phyloP scores from a whole-genome alignment of 495 filamentous ascomycete genomes.

The Penicillium odoratum region DNA sequence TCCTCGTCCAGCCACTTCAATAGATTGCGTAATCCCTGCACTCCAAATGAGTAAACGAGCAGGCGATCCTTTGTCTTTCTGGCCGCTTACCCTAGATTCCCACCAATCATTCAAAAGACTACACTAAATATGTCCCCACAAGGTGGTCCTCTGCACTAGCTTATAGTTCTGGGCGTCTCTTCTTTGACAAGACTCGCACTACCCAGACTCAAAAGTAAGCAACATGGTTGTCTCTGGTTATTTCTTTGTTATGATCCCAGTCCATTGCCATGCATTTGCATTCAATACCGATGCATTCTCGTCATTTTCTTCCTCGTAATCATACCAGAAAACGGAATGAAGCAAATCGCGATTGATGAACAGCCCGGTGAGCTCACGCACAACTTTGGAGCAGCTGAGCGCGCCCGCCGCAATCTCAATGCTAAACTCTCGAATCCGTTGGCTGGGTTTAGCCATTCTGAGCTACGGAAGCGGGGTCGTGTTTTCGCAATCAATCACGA shows the following conservation, averaged over 20 bases:
- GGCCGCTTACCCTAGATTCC: background rate
- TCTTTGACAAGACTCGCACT: background rate
- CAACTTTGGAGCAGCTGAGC: conserved; percentile 45
- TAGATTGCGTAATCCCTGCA: background rate
- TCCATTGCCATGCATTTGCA: background rate
- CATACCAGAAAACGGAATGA: conserved; percentile 4
- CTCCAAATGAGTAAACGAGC: background rate
- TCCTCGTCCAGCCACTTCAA: background rate
- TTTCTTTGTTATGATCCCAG: conserved; percentile 1
- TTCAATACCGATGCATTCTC: background rate
- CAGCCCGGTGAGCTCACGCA: conserved; percentile 23
- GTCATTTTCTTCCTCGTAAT: background rate
- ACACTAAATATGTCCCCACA: background rate
- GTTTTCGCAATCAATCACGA: conserved; percentile 64
- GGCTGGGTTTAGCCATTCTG: conserved; percentile 57
- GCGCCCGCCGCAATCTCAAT: conserved; percentile 51
- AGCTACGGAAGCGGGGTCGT: conserved; percentile 63
- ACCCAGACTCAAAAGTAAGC: background rate
- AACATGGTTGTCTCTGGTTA: background rate
- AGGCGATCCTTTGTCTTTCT: background rate
- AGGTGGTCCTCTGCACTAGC: background rate
- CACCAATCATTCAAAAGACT: background rate
- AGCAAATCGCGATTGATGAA: conserved; percentile 18
- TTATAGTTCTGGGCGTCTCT: background rate
- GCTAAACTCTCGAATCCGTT: conserved; percentile 72